Percentiles rank a stretch among this genome's conserved stretches.
These are phyloP conservation scores for Flaveria sonorensis DNA, from an alignment of 129 eudicot species.

Conservation along the genomic window DNA sequence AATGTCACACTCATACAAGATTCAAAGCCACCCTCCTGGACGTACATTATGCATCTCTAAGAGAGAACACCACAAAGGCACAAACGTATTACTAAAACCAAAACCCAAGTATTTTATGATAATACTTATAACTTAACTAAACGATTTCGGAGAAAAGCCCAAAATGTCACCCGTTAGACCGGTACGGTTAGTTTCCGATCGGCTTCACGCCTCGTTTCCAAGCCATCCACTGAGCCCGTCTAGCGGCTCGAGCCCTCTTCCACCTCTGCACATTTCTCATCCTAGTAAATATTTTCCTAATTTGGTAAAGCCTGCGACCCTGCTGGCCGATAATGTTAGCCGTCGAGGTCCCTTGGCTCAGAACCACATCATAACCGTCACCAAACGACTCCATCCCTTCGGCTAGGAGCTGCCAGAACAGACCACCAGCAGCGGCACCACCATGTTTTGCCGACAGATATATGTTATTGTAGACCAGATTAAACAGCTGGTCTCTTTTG, in stretches of 20 bases:
- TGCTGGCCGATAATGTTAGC: constrained; percentile 67
- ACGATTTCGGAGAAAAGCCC: background rate
- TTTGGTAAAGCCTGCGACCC: constrained; percentile 58
- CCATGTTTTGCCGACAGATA: constrained; percentile 81
- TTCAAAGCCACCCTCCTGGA: constrained; percentile 52
- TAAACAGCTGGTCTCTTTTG: constrained; percentile 65
- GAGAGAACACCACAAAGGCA: constrained; percentile 34
- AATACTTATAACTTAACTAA: constrained; percentile 1
- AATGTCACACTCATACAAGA: background rate
- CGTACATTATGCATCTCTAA: constrained; percentile 62
- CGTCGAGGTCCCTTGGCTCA: constrained; percentile 67
- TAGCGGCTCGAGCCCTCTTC: constrained; percentile 65
- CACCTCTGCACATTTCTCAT: constrained; percentile 62
- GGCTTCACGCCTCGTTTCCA: constrained; percentile 53
- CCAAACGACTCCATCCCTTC: constrained; percentile 69
- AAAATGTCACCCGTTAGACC: background rate
- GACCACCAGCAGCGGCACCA: constrained; percentile 81
- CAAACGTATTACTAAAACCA: background rate
- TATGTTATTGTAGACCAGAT: constrained; percentile 56
- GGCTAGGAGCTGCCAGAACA: constrained; percentile 88
- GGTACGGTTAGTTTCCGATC: constrained; percentile 40
- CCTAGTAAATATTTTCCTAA: constrained; percentile 71
- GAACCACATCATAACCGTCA: constrained; percentile 70
- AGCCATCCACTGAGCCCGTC: constrained; percentile 56
- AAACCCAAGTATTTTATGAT: constrained; percentile 1